Evolutionary conservation across 2,329 filamentous ascomycete genomes (phyloP).

Genomic region (Emergomyces pasteurianus): DNA sequence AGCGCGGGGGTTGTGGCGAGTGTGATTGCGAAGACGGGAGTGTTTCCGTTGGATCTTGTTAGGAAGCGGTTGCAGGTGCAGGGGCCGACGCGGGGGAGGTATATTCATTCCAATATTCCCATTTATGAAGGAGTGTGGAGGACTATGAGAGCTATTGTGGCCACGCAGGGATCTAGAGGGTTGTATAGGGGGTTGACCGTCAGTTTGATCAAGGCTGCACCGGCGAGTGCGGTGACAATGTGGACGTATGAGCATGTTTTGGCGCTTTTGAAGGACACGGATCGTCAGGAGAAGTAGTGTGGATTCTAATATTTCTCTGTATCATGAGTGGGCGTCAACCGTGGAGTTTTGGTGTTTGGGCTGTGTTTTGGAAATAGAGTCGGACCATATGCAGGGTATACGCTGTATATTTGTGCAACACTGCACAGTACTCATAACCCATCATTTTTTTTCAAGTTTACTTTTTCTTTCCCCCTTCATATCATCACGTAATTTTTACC

Average conservation of each 20-base stretch:
- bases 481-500: no score
- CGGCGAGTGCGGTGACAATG: slow-evolving; percentile 83
- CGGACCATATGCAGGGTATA: no score
- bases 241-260: slow-evolving; percentile 84
- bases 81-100: slow-evolving; percentile 66
- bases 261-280: slow-evolving; percentile 40
- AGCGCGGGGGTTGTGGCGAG: slow-evolving; percentile 70
- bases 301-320: no score
- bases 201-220: slow-evolving; percentile 83
- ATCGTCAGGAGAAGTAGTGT: no score
- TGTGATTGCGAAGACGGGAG: slow-evolving; percentile 70
- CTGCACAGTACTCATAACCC: no score
- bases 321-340: not conserved
- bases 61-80: slow-evolving; percentile 92
- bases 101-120: slow-evolving; percentile 80
- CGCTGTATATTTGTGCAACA: no score
- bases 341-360: not conserved
- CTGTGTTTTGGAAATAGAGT: not conserved
- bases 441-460: no score
- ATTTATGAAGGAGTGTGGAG: slow-evolving; percentile 59
- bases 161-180: slow-evolving; percentile 62
- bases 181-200: slow-evolving; percentile 82
- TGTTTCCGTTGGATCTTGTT: slow-evolving; percentile 88
- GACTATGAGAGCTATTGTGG: slow-evolving; percentile 57
- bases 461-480: no score